These are phyloP conservation scores for Nakazawaea wyomingensis DNA, from an alignment of 805 yeast species.

Conservation along the genomic window DNA sequence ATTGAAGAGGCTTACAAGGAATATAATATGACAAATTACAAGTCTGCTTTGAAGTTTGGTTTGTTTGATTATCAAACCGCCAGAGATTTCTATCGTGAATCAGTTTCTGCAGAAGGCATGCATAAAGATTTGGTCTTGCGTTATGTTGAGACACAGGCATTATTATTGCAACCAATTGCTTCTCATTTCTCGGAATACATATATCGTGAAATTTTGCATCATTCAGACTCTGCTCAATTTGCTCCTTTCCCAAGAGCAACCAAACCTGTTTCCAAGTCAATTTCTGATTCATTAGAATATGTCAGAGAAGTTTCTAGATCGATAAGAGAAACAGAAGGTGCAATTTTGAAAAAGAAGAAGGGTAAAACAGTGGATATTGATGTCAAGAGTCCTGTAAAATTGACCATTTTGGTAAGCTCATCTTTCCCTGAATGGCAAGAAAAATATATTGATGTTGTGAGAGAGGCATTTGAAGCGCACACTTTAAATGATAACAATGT, in stretches of 20 bases:
- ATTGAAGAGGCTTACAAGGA: conserved; percentile 68
- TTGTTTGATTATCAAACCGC: conserved; percentile 92
- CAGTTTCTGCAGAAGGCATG: conserved; percentile 53
- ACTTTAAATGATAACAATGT: conserved; percentile 59
- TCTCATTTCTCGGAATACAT: conserved; percentile 94
- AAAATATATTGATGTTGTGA: conserved; percentile 58
- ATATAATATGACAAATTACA: conserved; percentile 71
- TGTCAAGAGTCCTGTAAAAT: conserved; percentile 61
- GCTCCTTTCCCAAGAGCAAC: conserved; percentile 78
- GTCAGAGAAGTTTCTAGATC: conserved; percentile 74
- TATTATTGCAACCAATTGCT: conserved; percentile 85
- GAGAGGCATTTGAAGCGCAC: conserved; percentile 64
- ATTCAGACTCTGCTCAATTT: conserved; percentile 61
- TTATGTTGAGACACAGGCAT: conserved; percentile 82
- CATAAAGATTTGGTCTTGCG: conserved; percentile 75
- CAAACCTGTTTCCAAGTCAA: conserved; percentile 55
- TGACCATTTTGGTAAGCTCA: conserved; percentile 68
- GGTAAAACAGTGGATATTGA: conserved; percentile 77
- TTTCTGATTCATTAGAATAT: conserved; percentile 69
- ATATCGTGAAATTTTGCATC: conserved; percentile 75
- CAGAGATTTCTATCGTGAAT: conserved; percentile 94
- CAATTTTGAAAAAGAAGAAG: conserved; percentile 79
- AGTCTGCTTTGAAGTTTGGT: conserved; percentile 85
- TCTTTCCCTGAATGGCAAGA: conserved; percentile 76
- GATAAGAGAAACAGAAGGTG: conserved; percentile 91